Evolutionary conservation across 805 yeast species (phyloP), one percentile per base, ranked within the genome.

Genomic region (Candida andamanensis): DNA sequence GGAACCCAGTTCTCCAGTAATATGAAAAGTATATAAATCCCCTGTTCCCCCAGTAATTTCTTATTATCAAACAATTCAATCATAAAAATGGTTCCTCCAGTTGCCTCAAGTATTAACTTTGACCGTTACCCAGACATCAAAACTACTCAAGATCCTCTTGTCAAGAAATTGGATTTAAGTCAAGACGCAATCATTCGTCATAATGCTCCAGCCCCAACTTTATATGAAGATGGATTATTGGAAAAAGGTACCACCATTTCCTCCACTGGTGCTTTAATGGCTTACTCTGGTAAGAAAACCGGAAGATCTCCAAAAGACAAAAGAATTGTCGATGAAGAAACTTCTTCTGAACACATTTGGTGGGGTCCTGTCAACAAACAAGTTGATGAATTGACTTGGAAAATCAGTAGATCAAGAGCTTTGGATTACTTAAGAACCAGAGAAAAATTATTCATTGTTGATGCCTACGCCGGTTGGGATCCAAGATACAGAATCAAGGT

Each of bases 301-400:
- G 98, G 98, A 53, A 82, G 98, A 67, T 90, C 97, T 21, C 98
- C 98, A 58, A 85, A 84, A 70, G 98, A 90, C 68, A 90, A 90
- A 65, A 84, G 98, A 69, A 85, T 90, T 59, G 97, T 90, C 42
- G 97, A 89, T 52, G 97, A 92, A 69, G 82, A 76, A 49, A 73
- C 92, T 31, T 86, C 96, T 24, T 64, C 74, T 39, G 74, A 85
- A 37, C 69, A 89, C 54, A 78, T 90, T 49, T 90, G 98, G 98
- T 90, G 98, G 98, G 98, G 98, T 16, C 97, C 97, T 2, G 98
- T 90, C 47, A 90, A 90, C 71, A 86, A 84, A 67, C 85, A 90
- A 66, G 89, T 90, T 49, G 82, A 85, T 39, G 95, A 86, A 64
- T 79, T 80, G 58, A 87, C 96, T 15, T 90, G 97, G 97, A 76